Base-by-base conservation (phyloP, 352 stramenopile genomes). In the Plasmopara muralis region DNA sequence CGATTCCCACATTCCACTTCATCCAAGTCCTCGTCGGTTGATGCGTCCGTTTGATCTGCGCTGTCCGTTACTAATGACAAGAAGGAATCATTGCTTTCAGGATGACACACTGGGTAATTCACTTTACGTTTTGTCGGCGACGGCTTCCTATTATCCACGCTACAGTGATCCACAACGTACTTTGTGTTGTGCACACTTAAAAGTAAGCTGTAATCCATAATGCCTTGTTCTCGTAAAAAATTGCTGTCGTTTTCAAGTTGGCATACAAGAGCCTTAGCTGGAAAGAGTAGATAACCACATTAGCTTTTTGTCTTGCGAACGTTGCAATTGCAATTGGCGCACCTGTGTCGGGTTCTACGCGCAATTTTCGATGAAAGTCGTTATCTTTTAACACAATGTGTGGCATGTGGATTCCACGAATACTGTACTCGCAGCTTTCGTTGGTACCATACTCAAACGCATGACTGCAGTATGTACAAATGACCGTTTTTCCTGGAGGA, bases 141-240 rank as follows among this genome's bases (percentile, higher is more conserved):
- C n/a, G 59, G 68, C 28, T 62, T 66, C 16, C 74, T 65, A 9
- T 18, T 68, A 15, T 63, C 58, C 13, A 78, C 55, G 9, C 52
- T 64, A 18, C 71, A 59, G 53, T 88, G 74, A 39, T 93, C 80
- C 20, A 93, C 78, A 29, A 87, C 72, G 44, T 89, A 94, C 54
- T 89, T 90, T 28, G 79, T 87, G 55, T 76, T 89, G 66, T 90
- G 80, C 3, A 95, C 72, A 62, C 85, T 90, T 9, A 96, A 48
- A 16, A 96, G 53, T 25, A 96, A 54, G 18, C 76, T 91, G 64
- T 96, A 96, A 66, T 96, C 87, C 67, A 93, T 96, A 57, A 96
- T 89, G 14, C 85, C 85, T 56, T 92, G 75, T 9, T 70, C 60
- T 18, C 73, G 71, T 29, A 95, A 54, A 39, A 94, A 95, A 6